Base-by-base conservation (phyloP, 1,284 basidiomycete genomes). In the Ganoderma resinaceum region DNA sequence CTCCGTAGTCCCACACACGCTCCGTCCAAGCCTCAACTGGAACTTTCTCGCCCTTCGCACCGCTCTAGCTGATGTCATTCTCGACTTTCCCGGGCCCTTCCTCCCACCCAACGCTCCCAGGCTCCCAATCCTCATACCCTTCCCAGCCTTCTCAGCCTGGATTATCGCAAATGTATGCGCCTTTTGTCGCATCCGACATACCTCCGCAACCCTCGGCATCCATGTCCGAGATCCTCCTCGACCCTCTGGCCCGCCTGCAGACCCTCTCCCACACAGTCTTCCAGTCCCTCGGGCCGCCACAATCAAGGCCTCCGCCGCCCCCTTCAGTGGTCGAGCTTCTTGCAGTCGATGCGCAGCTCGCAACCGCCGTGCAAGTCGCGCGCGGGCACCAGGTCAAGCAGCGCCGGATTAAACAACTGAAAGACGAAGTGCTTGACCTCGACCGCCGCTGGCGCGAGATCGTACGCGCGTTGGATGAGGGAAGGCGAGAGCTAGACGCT, bases 361-460 rank as follows among this genome's bases (percentile, higher is more conserved):
- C 91, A 0, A 78, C 80, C 35, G 91, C 91, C 7, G 81, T 94
- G 7, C 86, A 87, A 67, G 80, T 90, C n/a, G 87, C 91, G 2
- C 86, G 90, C 66, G 79, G 82, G 26, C 93, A 95, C 74, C 93
- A 95, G 76, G 84, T 88, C 57, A 90, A 89, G 75, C 93, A 95
- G 76, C 82, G 90, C 63, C 84, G 83, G 68, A 93, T 94, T 53
- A 91, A 94, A 66, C 82, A 82, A 8, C 80, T 95, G 43, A 89
- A 92, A 72, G 78, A 83, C 4, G 92, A 94, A 71, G 88, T 94
- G 18, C 80, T 91, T 7, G 87, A 83, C 40, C 80, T 94, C 6
- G 92, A 94, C 66, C 76, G 79, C 11, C 83, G 83, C 70, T 92
- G 93, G 89, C 85, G 91, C 57, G 85, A 86, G 46, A 87, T 92